Evolutionary conservation across 345 rosid genomes (phyloP).

Genomic region (Aurinia saxatilis): DNA sequence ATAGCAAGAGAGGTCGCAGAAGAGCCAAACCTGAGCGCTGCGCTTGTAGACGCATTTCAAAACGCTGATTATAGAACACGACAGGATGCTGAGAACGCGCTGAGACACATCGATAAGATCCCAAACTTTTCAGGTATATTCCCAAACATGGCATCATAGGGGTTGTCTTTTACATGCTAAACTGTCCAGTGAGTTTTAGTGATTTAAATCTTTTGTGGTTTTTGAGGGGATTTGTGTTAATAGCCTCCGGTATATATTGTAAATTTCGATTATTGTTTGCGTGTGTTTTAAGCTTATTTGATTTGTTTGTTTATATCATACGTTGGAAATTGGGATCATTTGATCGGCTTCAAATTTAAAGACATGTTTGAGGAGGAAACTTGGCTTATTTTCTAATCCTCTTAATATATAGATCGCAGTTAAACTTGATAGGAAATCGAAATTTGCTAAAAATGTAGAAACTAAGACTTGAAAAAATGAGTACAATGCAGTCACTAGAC

Average conservation of each 20-base stretch:
- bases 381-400: neutral
- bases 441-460: too few relatives aligned
- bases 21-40: conserved; percentile 63
- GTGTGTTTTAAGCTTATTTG: conserved; percentile 22
- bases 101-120: conserved; percentile 78
- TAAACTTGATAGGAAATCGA: too few relatives aligned
- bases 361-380: neutral
- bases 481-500: too few relatives aligned
- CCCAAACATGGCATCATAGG: conserved; percentile 45
- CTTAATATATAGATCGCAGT: too few relatives aligned
- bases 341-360: neutral
- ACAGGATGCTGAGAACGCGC: conserved; percentile 90
- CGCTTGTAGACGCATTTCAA: conserved; percentile 92
- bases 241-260: conserved; percentile 29
- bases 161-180: neutral
- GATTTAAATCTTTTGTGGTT: conserved; percentile 15
- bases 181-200: conserved; percentile 6
- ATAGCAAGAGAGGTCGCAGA: conserved; percentile 71
- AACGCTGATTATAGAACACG: conserved; percentile 75
- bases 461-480: too few relatives aligned
- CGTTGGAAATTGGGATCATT: neutral
- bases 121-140: conserved; percentile 94
- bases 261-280: conserved; percentile 22
- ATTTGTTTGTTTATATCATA: conserved; percentile 16
- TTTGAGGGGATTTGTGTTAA: conserved; percentile 11